Conservation (phyloP, 805 yeast genomes). For the Millerozyma acaciae region DNA sequence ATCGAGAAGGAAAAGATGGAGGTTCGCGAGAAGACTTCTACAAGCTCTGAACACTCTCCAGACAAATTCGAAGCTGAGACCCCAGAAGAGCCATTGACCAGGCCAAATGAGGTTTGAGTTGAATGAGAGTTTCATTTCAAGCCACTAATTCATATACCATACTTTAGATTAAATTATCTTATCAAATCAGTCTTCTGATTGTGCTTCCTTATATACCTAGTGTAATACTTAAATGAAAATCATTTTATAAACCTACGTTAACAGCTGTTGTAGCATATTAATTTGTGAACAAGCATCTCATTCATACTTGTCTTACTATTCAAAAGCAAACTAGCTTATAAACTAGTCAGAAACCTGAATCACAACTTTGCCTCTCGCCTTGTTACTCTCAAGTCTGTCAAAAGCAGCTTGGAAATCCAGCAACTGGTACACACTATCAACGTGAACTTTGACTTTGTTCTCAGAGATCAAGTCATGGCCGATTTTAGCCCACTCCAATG, state of each 20-base stretch:
- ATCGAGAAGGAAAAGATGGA: constrained; percentile 39
- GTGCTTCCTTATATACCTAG: too few species aligned
- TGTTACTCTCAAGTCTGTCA: constrained; percentile 41
- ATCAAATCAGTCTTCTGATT: too few species aligned
- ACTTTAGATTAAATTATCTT: too few species aligned
- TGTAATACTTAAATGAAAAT: too few species aligned
- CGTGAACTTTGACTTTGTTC: constrained; percentile 40
- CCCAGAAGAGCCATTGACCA: not conserved
- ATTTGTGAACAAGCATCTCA: too few species aligned
- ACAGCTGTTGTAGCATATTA: too few species aligned
- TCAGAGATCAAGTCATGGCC: constrained; percentile 40
- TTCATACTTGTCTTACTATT: not conserved
- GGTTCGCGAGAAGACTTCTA: constrained; percentile 17
- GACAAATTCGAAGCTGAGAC: not conserved
- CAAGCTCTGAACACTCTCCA: not conserved
- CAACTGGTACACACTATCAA: constrained; percentile 54
- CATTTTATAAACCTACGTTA: too few species aligned
- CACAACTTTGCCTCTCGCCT: constrained; percentile 69
- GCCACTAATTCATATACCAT: too few species aligned
- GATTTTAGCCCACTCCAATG: constrained; percentile 15
- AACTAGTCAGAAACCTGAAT: constrained; percentile 23
- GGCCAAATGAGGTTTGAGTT: too few species aligned
- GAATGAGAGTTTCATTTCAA: too few species aligned
- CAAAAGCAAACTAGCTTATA: not conserved
- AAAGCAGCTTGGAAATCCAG: constrained; percentile 50